A percentile compares a stretch with the other conserved stretches of the same genome.
Evolutionary conservation across 345 rosid species (phyloP).

Genomic region (Citrus maxima): DNA sequence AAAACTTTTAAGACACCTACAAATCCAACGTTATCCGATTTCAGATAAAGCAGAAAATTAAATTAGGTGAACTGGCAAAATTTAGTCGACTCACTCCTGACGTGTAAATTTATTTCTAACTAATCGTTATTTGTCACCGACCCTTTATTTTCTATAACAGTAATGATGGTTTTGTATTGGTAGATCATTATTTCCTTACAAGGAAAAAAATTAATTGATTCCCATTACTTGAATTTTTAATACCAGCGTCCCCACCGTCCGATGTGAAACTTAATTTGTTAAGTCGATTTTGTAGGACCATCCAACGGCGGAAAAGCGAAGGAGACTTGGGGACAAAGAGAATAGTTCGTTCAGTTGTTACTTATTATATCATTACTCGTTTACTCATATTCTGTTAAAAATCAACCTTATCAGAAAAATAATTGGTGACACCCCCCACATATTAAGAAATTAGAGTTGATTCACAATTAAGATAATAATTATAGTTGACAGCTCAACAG

Average conservation of each 20-base stretch:
- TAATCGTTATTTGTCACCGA: constrained; percentile 1
- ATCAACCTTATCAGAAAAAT: not conserved
- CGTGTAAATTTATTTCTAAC: constrained; percentile 12
- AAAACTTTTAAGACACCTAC: not conserved
- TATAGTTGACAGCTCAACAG: constrained; percentile 36
- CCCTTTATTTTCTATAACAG: not conserved
- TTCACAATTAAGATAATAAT: not conserved
- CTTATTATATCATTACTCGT: not conserved
- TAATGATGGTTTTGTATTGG: not conserved
- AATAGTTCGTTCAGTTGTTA: not conserved
- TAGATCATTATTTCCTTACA: not conserved
- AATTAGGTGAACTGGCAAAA: constrained; percentile 16
- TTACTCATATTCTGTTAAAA: not conserved
- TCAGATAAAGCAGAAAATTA: constrained; percentile 18
- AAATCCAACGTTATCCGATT: constrained; percentile 34
- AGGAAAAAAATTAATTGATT: not conserved
- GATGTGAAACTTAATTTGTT: not conserved
- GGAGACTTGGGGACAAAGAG: constrained; percentile 1
- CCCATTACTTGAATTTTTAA: not conserved
- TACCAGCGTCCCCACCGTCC: not conserved
- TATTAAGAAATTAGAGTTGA: not conserved
- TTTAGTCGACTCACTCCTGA: constrained; percentile 21
- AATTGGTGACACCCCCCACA: not conserved
- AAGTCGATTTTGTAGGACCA: constrained; percentile 12
- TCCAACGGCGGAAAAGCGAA: not conserved